phyloP scores from a whole-genome alignment of 1,284 basidiomycete genomes.

The Tilletia indica region DNA sequence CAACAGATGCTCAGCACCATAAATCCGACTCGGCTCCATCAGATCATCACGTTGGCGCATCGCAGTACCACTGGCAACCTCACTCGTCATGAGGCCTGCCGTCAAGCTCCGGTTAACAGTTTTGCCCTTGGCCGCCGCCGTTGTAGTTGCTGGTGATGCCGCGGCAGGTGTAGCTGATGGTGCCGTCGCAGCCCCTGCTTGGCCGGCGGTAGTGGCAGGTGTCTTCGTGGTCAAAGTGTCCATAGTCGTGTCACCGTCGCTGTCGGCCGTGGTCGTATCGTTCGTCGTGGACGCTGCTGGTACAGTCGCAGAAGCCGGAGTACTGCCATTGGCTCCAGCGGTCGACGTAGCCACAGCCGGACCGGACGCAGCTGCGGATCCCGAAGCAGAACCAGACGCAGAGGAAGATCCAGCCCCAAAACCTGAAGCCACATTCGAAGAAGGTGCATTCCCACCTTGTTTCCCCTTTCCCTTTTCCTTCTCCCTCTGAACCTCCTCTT shows the following conservation, averaged over 20 bases:
- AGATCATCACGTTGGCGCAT: slow-evolving; percentile 62
- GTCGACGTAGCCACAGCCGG: no score
- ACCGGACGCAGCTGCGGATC: no score
- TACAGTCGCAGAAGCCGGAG: no score
- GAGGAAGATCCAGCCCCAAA: no score
- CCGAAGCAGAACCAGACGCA: no score
- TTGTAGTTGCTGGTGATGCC: neutral
- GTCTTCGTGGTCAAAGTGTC: neutral
- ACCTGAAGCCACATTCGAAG: no score
- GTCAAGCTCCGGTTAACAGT: neutral
- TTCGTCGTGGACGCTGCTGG: neutral
- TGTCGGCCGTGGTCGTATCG: neutral
- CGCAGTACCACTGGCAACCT: neutral
- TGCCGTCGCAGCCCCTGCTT: neutral
- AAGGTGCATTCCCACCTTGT: neutral
- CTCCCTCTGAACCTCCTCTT: slow-evolving; percentile 53
- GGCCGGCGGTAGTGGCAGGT: no score
- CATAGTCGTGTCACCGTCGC: slow-evolving; percentile 2
- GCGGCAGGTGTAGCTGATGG: neutral
- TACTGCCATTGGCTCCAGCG: no score
- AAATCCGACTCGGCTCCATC: slow-evolving; percentile 83
- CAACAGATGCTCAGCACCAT: slow-evolving; percentile 90
- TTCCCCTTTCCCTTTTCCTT: slow-evolving; percentile 43
- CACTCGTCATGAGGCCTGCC: neutral
- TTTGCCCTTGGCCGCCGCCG: neutral